Evolutionary conservation across 345 rosid species (phyloP).

Genomic region (rapeseed (Brassica napus)): DNA sequence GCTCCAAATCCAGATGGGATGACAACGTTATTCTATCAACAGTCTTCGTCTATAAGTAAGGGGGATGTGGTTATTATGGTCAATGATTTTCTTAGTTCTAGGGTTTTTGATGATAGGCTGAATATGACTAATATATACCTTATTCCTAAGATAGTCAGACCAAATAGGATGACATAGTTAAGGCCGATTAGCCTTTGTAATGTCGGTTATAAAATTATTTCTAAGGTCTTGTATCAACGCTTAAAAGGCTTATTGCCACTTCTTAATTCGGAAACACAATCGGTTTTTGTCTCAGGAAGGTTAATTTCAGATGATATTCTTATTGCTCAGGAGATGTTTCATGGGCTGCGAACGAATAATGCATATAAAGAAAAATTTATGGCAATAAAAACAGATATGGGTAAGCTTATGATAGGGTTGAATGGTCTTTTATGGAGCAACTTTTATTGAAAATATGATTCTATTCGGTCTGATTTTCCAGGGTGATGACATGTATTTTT

Average conservation of each 20-base stretch:
- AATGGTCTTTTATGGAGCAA: no score
- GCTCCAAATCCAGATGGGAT: no score
- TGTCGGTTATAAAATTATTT: not conserved
- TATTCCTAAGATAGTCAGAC: not conserved
- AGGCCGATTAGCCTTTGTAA: not conserved
- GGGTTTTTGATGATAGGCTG: not conserved
- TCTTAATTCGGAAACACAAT: not conserved
- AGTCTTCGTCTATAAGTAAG: no score
- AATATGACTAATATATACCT: no score
- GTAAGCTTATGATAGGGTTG: no score
- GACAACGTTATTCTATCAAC: no score
- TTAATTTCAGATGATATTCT: not conserved
- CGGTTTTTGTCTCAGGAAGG: not conserved
- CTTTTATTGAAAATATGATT: no score
- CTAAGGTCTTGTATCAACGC: not conserved
- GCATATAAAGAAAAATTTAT: no score
- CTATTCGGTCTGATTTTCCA: not conserved
- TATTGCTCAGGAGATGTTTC: not conserved
- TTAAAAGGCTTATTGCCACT: not conserved
- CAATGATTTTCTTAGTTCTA: no score
- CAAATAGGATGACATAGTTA: not conserved
- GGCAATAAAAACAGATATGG: no score
- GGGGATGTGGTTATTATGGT: no score
- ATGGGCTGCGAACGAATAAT: not conserved
- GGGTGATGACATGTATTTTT: not conserved